Evolutionary conservation across 805 yeast species (phyloP).

Genomic region (Wickerhamiella qilinensis): DNA sequence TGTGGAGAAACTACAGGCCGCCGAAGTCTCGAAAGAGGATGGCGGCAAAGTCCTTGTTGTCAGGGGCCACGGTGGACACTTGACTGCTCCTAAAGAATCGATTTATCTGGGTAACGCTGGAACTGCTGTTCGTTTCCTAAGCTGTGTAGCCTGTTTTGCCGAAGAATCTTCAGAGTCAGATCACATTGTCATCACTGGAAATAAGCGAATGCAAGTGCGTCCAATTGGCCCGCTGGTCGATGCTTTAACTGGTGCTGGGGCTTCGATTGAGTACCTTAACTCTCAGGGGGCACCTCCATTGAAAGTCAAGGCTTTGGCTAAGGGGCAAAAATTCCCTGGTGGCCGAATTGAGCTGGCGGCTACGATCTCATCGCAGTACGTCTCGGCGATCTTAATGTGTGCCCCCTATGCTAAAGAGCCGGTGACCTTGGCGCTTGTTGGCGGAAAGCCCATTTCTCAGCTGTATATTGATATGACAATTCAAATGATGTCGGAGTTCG

Average conservation of each 20-base stretch:
- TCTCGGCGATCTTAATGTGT: constrained; percentile 88
- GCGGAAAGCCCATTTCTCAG: constrained; percentile 95
- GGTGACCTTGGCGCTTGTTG: constrained; percentile 74
- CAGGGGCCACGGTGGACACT: constrained; percentile 66
- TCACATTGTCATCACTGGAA: constrained; percentile 67
- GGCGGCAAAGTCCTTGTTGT: constrained; percentile 76
- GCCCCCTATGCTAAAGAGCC: constrained; percentile 91
- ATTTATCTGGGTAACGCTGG: constrained; percentile 94
- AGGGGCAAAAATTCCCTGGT: constrained; percentile 57
- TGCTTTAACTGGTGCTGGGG: constrained; percentile 71
- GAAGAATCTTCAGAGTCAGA: constrained; percentile 28
- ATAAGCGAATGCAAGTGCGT: constrained; percentile 91
- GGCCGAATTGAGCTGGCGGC: constrained; percentile 91
- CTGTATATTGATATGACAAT: constrained; percentile 95
- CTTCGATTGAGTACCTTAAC: constrained; percentile 54
- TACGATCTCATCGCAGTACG: constrained; percentile 93
- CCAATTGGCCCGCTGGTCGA: constrained; percentile 95
- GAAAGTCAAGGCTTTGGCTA: constrained; percentile 33
- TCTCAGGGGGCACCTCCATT: constrained; percentile 75
- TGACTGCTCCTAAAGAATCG: constrained; percentile 45
- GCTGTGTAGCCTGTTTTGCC: constrained; percentile 82
- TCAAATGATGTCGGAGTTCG: constrained; percentile 84
- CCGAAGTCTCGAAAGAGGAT: constrained; percentile 65
- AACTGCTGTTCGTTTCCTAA: constrained; percentile 88
- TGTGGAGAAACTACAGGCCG: constrained; percentile 62